Conservation (phyloP, 768 basidiomycete species). For the Lactarius psammicola region DNA sequence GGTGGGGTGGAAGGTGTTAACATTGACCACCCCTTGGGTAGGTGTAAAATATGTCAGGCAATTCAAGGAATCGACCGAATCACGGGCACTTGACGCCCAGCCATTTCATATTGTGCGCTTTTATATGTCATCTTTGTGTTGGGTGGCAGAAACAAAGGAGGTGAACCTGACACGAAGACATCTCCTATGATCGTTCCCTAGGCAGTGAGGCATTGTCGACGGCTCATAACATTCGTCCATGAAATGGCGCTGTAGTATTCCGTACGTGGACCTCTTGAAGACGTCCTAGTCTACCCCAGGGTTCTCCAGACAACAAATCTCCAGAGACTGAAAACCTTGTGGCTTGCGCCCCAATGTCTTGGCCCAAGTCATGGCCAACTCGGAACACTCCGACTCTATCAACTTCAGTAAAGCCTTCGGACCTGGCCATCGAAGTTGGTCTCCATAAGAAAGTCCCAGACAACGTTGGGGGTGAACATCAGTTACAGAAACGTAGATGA, state of each 20-base stretch:
- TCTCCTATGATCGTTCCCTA: background rate
- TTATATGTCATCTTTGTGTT: too few relatives aligned
- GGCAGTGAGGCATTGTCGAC: background rate
- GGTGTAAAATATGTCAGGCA: background rate
- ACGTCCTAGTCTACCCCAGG: background rate
- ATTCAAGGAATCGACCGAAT: background rate
- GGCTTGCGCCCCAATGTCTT: background rate
- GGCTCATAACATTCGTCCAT: background rate
- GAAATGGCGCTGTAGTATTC: background rate
- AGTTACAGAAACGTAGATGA: too few relatives aligned
- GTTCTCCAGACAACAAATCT: background rate
- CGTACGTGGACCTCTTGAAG: background rate
- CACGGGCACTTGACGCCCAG: background rate
- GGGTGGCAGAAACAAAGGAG: background rate
- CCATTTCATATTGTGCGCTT: background rate
- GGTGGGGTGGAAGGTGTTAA: background rate
- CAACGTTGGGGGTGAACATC: too few relatives aligned
- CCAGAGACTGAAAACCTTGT: background rate
- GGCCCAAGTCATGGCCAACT: background rate
- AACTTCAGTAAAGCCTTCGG: background rate
- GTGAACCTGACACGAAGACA: background rate
- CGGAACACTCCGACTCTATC: too few relatives aligned
- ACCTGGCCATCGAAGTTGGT: background rate
- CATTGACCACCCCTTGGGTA: background rate
- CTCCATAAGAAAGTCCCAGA: too few relatives aligned